Conservation (phyloP, 163 green algal species). For the Volvox carteri region DNA sequence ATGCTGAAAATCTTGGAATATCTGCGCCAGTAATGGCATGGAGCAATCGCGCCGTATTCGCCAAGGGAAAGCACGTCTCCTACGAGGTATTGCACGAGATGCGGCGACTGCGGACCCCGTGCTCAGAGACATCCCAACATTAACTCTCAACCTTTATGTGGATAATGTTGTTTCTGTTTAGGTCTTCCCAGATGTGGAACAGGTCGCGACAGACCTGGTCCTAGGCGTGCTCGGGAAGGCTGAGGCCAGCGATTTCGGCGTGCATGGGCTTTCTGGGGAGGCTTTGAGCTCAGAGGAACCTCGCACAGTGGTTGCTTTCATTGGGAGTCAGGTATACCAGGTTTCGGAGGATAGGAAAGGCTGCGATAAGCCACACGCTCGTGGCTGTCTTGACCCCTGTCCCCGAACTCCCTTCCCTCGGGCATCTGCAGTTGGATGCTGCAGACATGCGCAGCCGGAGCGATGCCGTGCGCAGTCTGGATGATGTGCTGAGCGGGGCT, state of each 20-base stretch:
- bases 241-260: not conserved
- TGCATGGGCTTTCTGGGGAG: not conserved
- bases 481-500: conserved; percentile 2
- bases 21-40: conserved; percentile 48
- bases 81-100: conserved; percentile 46
- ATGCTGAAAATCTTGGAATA: conserved; percentile 3
- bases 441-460: conserved; percentile 43
- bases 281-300: not conserved
- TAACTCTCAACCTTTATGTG: too few species aligned
- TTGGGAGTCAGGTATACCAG: conserved; percentile 39
- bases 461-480: conserved; percentile 5
- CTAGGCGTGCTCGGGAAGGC: conserved; percentile 32
- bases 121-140: too few species aligned
- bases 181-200: conserved; percentile 30
- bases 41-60: conserved; percentile 38
- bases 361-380: too few species aligned
- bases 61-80: conserved; percentile 43
- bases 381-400: too few species aligned
- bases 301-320: conserved; percentile 38
- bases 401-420: not conserved
- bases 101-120: conserved; percentile 9
- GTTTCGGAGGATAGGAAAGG: not conserved
- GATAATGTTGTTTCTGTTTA: not conserved
- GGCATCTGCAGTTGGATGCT: conserved; percentile 34
- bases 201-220: conserved; percentile 20